These are phyloP conservation scores for Mimosa bimucronata DNA, from an alignment of 306 rosid genomes.

Conservation along the genomic window DNA sequence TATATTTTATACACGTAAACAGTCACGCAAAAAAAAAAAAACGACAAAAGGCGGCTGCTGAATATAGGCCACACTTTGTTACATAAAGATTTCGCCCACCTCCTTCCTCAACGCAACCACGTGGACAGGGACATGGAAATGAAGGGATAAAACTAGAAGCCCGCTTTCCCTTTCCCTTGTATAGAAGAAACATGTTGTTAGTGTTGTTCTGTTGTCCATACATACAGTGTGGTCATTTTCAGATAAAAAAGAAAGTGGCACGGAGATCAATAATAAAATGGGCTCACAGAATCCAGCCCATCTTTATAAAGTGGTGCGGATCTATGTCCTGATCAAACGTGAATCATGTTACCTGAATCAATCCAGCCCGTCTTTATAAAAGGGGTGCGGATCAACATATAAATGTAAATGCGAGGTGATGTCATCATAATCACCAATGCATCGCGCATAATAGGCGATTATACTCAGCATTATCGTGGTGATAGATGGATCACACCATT, in stretches of 20 bases:
- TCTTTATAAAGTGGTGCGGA: not conserved
- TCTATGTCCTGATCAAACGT: not conserved
- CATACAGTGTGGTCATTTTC: not conserved
- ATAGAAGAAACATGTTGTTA: too few species aligned
- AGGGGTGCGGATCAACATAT: not conserved
- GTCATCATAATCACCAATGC: not conserved
- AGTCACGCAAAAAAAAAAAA: too few species aligned
- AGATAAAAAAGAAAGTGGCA: not conserved
- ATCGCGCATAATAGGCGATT: not conserved
- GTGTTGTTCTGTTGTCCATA: too few species aligned
- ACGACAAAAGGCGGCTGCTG: not conserved
- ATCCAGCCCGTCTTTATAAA: not conserved
- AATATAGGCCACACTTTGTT: not conserved
- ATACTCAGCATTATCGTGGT: not conserved
- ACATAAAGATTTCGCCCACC: not conserved
- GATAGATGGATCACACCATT: conserved; percentile 24
- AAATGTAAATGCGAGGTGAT: not conserved
- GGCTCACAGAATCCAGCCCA: not conserved
- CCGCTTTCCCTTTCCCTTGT: not conserved
- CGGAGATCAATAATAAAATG: too few species aligned
- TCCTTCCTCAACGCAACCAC: not conserved
- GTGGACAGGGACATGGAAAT: not conserved
- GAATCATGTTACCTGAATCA: not conserved
- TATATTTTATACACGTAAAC: too few species aligned
- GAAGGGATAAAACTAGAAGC: not conserved